phyloP scores from a whole-genome alignment of 1,284 basidiomycete species.

The Leccinum fuscescens region DNA sequence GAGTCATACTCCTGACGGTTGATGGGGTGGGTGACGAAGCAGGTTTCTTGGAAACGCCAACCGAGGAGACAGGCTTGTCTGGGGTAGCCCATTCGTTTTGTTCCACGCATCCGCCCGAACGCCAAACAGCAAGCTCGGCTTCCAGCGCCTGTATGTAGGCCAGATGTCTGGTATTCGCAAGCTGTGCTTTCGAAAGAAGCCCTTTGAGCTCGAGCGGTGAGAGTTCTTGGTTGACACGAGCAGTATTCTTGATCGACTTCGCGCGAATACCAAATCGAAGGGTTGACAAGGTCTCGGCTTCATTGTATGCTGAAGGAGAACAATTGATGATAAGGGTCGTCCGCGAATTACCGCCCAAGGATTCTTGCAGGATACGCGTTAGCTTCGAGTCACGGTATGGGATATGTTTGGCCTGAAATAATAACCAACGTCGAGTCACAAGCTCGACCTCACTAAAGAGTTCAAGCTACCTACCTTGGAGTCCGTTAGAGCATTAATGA shows the following conservation, averaged over 20 bases:
- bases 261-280: constrained; percentile 98
- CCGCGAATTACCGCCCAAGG: constrained; percentile 96
- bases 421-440: constrained; percentile 5
- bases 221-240: constrained; percentile 96
- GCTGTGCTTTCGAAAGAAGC: constrained; percentile 86
- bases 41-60: constrained; percentile 56
- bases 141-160: constrained; percentile 90
- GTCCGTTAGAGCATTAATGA: constrained; percentile 98
- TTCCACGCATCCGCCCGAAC: constrained; percentile 84
- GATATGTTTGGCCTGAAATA: constrained; percentile 85
- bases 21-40: constrained; percentile 63
- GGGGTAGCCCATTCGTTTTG: constrained; percentile 80
- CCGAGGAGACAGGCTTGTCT: constrained; percentile 50
- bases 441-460: constrained; percentile 1
- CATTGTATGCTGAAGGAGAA: constrained; percentile 96
- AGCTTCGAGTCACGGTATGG: constrained; percentile 99
- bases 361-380: constrained; percentile 99
- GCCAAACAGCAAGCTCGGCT: constrained; percentile 90
- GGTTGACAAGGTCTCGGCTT: constrained; percentile 95
- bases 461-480: constrained; percentile 65
- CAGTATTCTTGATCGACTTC: constrained; percentile 99
- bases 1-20: constrained; percentile 74
- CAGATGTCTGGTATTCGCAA: constrained; percentile 81
- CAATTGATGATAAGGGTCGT: constrained; percentile 99
- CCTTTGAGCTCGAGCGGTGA: constrained; percentile 96